Percentiles rank a stretch among this genome's conserved stretches.
phyloP scores from a whole-genome alignment of 2,329 filamentous ascomycete genomes.

The Blumeria graminis region DNA sequence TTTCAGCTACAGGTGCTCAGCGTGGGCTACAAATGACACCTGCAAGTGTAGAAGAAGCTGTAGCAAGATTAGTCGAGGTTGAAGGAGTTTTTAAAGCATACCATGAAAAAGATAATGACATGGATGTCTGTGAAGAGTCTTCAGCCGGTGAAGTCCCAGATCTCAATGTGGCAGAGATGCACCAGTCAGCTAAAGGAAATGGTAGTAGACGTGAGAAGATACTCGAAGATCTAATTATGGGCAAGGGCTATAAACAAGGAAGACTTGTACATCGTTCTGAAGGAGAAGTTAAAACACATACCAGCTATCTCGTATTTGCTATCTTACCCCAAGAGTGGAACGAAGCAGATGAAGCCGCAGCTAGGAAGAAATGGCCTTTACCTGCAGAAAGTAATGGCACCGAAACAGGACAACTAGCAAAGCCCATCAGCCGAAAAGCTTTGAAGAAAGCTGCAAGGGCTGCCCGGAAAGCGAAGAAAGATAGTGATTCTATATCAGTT shows the following conservation, averaged over 20 bases:
- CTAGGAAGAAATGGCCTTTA: constrained; percentile 30
- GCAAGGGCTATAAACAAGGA: constrained; percentile 49
- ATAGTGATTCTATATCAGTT: too few relatives aligned
- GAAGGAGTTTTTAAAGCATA: constrained; percentile 44
- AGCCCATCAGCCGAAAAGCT: neutral
- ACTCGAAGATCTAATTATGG: constrained; percentile 15
- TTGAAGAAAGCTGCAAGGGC: neutral
- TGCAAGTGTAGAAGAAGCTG: constrained; percentile 55
- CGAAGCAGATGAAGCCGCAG: constrained; percentile 52
- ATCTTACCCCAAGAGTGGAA: constrained; percentile 70
- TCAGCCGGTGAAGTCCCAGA: neutral
- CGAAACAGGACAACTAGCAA: neutral
- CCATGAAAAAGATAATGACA: constrained; percentile 18
- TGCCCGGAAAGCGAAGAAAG: neutral
- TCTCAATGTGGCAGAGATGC: too few relatives aligned
- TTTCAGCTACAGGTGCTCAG: constrained; percentile 26
- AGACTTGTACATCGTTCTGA: constrained; percentile 60
- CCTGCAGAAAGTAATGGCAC: neutral
- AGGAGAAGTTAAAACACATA: constrained; percentile 80
- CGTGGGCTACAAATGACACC: constrained; percentile 34
- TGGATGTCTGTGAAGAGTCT: constrained; percentile 2
- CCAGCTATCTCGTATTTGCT: constrained; percentile 89
- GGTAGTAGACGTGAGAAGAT: constrained; percentile 14
- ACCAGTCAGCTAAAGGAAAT: constrained; percentile 14
- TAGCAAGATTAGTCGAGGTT: constrained; percentile 47